Conservation (phyloP, 1,284 basidiomycete species). For the Boletus sp. region DNA sequence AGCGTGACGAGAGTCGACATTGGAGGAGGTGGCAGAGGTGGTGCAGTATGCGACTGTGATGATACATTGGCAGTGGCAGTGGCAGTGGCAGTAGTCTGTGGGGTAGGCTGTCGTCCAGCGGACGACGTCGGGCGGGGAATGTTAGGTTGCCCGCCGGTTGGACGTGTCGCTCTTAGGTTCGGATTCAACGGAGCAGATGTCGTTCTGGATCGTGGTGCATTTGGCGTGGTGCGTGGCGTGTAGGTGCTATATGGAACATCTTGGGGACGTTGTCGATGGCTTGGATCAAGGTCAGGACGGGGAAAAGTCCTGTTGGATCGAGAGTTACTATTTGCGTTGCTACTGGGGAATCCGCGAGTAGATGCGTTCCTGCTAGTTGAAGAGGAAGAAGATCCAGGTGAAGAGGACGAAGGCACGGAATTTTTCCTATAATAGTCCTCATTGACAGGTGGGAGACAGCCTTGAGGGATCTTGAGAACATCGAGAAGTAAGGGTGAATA, state of each 20-base stretch:
- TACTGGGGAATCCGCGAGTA: constrained; percentile 14
- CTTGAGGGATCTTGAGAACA: constrained; percentile 25
- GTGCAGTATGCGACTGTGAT: constrained; percentile 23
- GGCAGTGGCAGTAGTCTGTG: constrained; percentile 20
- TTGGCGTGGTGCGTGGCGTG: constrained; percentile 11
- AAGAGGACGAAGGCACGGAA: constrained; percentile 53
- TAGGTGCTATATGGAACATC: constrained; percentile 23
- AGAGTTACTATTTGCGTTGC: constrained; percentile 7
- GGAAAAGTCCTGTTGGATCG: constrained; percentile 27
- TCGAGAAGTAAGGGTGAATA: constrained; percentile 31
- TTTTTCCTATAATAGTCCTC: constrained; percentile 57
- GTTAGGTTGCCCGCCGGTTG: constrained; percentile 10
- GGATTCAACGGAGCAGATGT: constrained; percentile 24
- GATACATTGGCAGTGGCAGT: constrained; percentile 15
- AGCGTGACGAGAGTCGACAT: constrained; percentile 65
- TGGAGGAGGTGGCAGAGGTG: constrained; percentile 48
- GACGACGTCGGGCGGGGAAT: constrained; percentile 26
- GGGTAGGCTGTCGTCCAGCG: constrained; percentile 19
- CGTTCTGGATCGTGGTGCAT: constrained; percentile 18
- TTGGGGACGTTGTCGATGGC: constrained; percentile 19
- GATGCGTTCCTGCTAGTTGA: constrained; percentile 19
- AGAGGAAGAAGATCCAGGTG: constrained; percentile 31
- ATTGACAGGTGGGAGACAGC: constrained; percentile 35
- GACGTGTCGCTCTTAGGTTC: constrained; percentile 14
- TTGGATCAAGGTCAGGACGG: constrained; percentile 40